These are phyloP conservation scores for Plasmodium vivax DNA, from an alignment of 169 alveolate species.

Conservation along the genomic window DNA sequence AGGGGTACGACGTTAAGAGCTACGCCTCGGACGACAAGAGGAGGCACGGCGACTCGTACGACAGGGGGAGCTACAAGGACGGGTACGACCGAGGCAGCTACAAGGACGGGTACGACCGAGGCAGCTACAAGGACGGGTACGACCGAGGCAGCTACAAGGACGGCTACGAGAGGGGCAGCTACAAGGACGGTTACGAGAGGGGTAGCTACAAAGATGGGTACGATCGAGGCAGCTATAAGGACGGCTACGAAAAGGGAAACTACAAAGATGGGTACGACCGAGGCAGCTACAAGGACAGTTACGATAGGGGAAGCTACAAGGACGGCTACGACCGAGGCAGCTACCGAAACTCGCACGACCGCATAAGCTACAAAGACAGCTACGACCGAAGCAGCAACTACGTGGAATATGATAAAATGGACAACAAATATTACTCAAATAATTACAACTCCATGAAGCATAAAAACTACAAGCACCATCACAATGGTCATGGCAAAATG, in stretches of 20 bases:
- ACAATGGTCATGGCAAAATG: constrained; percentile 27
- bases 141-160: no score
- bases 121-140: constrained; percentile 14
- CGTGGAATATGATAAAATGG: constrained; percentile 67
- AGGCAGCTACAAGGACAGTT: constrained; percentile 34
- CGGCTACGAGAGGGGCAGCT: constrained; percentile 23
- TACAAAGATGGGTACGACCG: constrained; percentile 1
- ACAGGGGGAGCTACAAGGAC: background rate
- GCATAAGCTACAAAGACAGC: background rate
- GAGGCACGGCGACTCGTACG: constrained; percentile 19
- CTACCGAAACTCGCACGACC: background rate
- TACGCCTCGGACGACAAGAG: constrained; percentile 50
- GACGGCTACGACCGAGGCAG: constrained; percentile 25
- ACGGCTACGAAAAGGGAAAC: background rate
- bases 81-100: background rate
- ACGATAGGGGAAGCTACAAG: constrained; percentile 33
- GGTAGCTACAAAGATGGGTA: background rate
- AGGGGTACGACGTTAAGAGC: constrained; percentile 30
- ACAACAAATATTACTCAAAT: constrained; percentile 54
- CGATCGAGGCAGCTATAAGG: background rate
- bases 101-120: constrained; percentile 27
- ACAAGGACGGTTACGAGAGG: background rate
- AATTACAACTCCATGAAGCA: constrained; percentile 53
- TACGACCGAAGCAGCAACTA: constrained; percentile 32
- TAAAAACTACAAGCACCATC: constrained; percentile 51